phyloP scores from a whole-genome alignment of 2,329 filamentous ascomycete species.

The Apiospora pterosperma region DNA sequence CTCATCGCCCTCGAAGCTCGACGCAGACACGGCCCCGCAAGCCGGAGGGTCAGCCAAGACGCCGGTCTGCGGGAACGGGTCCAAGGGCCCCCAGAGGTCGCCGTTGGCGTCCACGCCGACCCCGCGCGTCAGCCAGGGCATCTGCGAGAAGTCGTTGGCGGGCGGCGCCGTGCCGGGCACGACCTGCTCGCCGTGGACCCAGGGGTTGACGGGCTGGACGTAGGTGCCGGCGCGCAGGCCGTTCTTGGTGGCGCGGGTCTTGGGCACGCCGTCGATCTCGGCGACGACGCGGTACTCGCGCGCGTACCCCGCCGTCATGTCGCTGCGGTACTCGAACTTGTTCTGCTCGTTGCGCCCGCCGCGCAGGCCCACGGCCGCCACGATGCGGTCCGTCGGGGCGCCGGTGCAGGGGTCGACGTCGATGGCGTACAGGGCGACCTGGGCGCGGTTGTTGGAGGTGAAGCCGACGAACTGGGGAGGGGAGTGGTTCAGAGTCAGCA shows the following conservation, averaged over 20 bases:
- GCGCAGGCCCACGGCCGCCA: slow-evolving; percentile 27
- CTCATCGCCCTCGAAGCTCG: slow-evolving; percentile 11
- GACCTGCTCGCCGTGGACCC: slow-evolving; percentile 34
- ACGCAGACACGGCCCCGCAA: slow-evolving; percentile 9
- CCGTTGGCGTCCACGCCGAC: slow-evolving; percentile 31
- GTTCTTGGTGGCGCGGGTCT: slow-evolving; percentile 29
- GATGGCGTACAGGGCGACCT: slow-evolving; percentile 30
- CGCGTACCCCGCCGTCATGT: slow-evolving; percentile 29
- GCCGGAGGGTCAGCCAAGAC: slow-evolving; percentile 24
- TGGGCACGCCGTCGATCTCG: slow-evolving; percentile 29
- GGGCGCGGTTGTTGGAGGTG: slow-evolving; percentile 29
- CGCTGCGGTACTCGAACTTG: slow-evolving; percentile 32
- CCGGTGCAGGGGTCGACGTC: slow-evolving; percentile 35
- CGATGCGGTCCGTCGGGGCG: slow-evolving; percentile 27
- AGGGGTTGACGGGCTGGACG: slow-evolving; percentile 32
- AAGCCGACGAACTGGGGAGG: slow-evolving; percentile 27
- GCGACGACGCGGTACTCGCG: slow-evolving; percentile 32
- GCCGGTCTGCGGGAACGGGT: slow-evolving; percentile 34
- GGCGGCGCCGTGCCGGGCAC: slow-evolving; percentile 31
- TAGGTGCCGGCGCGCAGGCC: slow-evolving; percentile 32
- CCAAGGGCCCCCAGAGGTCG: slow-evolving; percentile 33
- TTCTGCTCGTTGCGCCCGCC: slow-evolving; percentile 30
- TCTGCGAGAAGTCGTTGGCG: slow-evolving; percentile 31
- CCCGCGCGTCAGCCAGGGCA: slow-evolving; percentile 32
- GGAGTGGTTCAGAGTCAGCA: background rate